A percentile compares a stretch with the other conserved stretches of the same genome.
Conservation (phyloP, 78 protist genomes). For the Trichosphaerium sp. region DNA sequence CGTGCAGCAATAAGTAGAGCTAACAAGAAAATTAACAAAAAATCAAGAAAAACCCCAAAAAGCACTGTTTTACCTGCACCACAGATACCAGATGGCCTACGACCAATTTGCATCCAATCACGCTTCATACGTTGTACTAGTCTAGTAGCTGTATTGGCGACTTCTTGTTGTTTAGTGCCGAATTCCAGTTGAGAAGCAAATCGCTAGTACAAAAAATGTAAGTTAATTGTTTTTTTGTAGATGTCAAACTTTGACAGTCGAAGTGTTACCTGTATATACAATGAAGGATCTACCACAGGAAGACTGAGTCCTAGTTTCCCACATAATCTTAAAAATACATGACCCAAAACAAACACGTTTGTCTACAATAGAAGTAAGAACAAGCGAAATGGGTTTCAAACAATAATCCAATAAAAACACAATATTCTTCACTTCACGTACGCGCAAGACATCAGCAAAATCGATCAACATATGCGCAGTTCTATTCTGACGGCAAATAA, state of each 20-base stretch:
- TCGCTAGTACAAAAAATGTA: too few relatives aligned
- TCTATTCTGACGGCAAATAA: constrained; percentile 66
- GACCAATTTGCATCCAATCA: constrained; percentile 85
- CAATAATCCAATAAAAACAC: background rate
- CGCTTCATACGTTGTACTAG: constrained; percentile 82
- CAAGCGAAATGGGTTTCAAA: background rate
- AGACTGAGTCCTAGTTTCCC: constrained; percentile 14
- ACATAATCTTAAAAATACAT: constrained; percentile 47
- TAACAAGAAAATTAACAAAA: background rate
- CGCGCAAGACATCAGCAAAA: constrained; percentile 57
- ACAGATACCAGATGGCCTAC: constrained; percentile 86
- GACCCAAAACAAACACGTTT: constrained; percentile 67
- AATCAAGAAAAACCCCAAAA: background rate
- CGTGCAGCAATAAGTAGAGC: constrained; percentile 86
- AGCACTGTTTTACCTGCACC: constrained; percentile 55
- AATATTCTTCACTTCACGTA: too few relatives aligned
- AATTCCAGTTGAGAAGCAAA: constrained; percentile 77
- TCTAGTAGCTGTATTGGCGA: constrained; percentile 61
- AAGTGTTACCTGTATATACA: constrained; percentile 68
- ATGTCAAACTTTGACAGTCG: too few relatives aligned
- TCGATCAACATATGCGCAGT: constrained; percentile 78
- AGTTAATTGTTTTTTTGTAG: too few relatives aligned
- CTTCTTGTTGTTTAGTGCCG: constrained; percentile 41
- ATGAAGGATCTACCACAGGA: constrained; percentile 76
- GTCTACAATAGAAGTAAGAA: background rate